Evolutionary conservation across 2,329 filamentous ascomycete species (phyloP).

Genomic region (Pestalotiopsis sp.): DNA sequence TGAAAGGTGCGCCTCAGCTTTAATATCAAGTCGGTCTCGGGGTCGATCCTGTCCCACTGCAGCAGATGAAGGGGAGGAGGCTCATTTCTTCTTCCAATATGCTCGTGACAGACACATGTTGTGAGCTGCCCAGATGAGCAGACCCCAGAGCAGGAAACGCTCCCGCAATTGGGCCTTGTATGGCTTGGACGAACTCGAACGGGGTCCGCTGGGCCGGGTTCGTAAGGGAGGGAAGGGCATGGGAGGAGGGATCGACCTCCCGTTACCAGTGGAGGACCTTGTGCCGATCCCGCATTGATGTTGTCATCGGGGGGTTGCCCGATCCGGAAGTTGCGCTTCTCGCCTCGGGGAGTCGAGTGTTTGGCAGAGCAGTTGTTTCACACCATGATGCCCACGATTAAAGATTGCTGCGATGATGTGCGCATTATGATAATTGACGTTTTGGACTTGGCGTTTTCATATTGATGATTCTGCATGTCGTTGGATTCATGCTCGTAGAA

Average conservation of each 20-base stretch:
- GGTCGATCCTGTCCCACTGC: too few species aligned
- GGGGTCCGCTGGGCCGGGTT: neutral
- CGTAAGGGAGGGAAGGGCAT: neutral
- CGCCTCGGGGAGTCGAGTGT: neutral
- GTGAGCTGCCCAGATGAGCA: neutral
- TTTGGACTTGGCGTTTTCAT: neutral
- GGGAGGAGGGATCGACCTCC: neutral
- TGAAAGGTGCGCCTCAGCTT: neutral
- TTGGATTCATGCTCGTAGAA: neutral
- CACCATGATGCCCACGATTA: neutral
- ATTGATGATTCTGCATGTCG: neutral
- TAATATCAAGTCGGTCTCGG: neutral
- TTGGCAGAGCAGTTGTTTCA: neutral
- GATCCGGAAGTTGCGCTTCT: neutral
- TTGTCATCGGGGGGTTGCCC: slow-evolving; percentile 8
- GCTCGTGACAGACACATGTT: slow-evolving; percentile 10
- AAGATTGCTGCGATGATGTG: neutral
- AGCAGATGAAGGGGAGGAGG: neutral
- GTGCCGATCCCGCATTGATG: slow-evolving; percentile 8
- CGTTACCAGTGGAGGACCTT: neutral
- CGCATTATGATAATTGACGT: neutral
- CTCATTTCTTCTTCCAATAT: neutral
- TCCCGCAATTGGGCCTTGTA: neutral
- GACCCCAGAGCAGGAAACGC: too few species aligned
- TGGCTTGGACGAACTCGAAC: neutral